These are phyloP conservation scores for Hysterangium stoloniferum DNA, from an alignment of 768 basidiomycete genomes.

Conservation along the genomic window DNA sequence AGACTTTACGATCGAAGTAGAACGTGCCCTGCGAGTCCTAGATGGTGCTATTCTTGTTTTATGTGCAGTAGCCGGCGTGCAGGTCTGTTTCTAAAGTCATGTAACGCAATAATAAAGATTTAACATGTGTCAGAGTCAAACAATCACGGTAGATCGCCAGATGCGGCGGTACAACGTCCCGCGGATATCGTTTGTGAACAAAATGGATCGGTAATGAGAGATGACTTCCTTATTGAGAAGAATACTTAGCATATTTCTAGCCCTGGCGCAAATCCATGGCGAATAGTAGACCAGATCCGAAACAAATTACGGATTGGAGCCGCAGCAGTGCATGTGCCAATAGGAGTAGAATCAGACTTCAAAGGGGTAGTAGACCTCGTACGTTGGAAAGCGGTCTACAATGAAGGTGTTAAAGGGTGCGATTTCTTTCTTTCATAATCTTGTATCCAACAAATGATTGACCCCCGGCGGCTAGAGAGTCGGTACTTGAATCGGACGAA, in stretches of 20 bases:
- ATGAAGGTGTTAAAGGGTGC: slow-evolving; percentile 91
- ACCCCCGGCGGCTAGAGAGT: slow-evolving; percentile 45
- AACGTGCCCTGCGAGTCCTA: slow-evolving; percentile 89
- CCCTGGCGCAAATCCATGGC: slow-evolving; percentile 96
- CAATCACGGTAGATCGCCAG: slow-evolving; percentile 97
- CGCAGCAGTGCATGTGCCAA: slow-evolving; percentile 93
- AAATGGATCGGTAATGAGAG: slow-evolving; percentile 92
- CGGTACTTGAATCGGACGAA: slow-evolving; percentile 76
- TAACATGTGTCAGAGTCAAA: slow-evolving; percentile 70
- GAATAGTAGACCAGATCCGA: slow-evolving; percentile 87
- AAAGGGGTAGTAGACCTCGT: slow-evolving; percentile 92
- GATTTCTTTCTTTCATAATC: slow-evolving; percentile 14
- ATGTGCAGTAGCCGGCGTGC: slow-evolving; percentile 95
- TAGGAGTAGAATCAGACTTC: slow-evolving; percentile 82
- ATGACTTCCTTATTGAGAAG: neutral
- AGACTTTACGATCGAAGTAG: slow-evolving; percentile 99
- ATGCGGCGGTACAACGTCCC: slow-evolving; percentile 97
- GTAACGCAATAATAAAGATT: neutral
- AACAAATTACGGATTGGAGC: slow-evolving; percentile 87
- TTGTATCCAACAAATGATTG: neutral
- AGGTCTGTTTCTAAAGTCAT: slow-evolving; percentile 37
- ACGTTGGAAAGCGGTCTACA: slow-evolving; percentile 90
- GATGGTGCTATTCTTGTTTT: slow-evolving; percentile 96
- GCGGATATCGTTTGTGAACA: slow-evolving; percentile 93
- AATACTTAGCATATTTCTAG: slow-evolving; percentile 28